These are phyloP conservation scores for Ophioceras dolichostomum DNA, from an alignment of 2,329 filamentous ascomycete species.

Conservation along the genomic window DNA sequence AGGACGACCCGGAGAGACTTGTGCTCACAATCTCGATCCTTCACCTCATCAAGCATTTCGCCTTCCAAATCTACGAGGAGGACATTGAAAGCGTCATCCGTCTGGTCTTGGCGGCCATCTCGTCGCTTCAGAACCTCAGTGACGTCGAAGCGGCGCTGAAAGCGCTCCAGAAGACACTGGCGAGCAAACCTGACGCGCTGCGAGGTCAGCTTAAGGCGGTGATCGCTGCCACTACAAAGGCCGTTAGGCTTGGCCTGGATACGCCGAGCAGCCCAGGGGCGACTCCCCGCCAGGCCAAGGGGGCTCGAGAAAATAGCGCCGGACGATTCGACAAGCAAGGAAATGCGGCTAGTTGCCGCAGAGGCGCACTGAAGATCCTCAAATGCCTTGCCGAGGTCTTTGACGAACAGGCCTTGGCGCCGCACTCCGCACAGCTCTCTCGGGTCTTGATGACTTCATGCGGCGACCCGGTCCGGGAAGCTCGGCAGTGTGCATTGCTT, in stretches of 20 bases:
- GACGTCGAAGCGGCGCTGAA: slow-evolving; percentile 35
- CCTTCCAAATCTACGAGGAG: slow-evolving; percentile 37
- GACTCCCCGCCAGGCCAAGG: no score
- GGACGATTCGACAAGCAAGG: not conserved
- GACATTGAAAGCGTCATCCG: slow-evolving; percentile 33
- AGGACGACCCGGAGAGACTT: slow-evolving; percentile 10
- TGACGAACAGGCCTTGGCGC: slow-evolving; percentile 32
- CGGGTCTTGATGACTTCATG: slow-evolving; percentile 36
- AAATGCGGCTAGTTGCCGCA: slow-evolving; percentile 24
- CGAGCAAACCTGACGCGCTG: slow-evolving; percentile 30
- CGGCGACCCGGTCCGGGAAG: slow-evolving; percentile 39
- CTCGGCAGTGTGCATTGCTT: slow-evolving; percentile 34
- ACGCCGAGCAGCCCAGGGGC: no score
- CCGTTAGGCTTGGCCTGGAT: slow-evolving; percentile 14
- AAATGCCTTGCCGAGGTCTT: slow-evolving; percentile 32
- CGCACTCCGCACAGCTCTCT: slow-evolving; percentile 29
- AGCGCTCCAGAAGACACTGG: slow-evolving; percentile 34
- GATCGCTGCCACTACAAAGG: slow-evolving; percentile 27
- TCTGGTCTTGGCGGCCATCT: slow-evolving; percentile 33
- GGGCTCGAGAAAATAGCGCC: slow-evolving; percentile 7
- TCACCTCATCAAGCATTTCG: slow-evolving; percentile 34
- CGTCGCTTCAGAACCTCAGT: slow-evolving; percentile 24
- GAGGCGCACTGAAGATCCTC: slow-evolving; percentile 33
- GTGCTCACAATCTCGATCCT: slow-evolving; percentile 36
- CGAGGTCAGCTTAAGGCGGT: slow-evolving; percentile 35